Base-by-base conservation (phyloP, 148 eudicot genomes). In the Camellia sinensis region DNA sequence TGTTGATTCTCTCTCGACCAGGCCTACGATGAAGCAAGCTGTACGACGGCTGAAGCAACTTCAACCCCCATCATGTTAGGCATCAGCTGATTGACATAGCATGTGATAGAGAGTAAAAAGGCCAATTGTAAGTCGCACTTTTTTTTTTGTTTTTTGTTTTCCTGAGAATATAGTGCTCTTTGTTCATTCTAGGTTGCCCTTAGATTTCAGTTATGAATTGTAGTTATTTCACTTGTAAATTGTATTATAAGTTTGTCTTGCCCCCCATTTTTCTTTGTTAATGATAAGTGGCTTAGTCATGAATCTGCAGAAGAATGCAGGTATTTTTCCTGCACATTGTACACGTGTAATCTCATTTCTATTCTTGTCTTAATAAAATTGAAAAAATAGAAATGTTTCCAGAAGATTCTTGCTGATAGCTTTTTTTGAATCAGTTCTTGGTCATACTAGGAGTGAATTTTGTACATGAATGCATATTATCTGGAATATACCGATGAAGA, bases 21-120 rank as follows among this genome's bases (percentile, higher is more conserved):
- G 91, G 80, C 89, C 91, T 41, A 86, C 88, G 1, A 89, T 89
- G 91, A 87, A 85, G 82, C 86, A 86, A 72, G 91, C 85, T 71
- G 91, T 89, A 12, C 60, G 85, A 64, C 77, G 88, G 82, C 71
- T 89, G 54, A 89, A 85, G 62, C 89, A 89, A 67, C 91, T 89
- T 48, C 89, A 87, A 78, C 91, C 91, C 5, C 88, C 89, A 52
- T 78, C 84, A 4, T 78, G 84, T 71, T 77, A 71, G 80, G 54
- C 59, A n/a, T 59, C n/a, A 9, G 29, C 59, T 14, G 71, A 62
- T 73, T 48, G 52, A 67, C 37, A 50, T 4, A 17, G 40, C 7
- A 48, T 48, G 6, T 5, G 19, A 50, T 74, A 66, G 82, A 65
- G 37, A 21, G 82, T 19, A 65, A 62, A 29, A 75, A 74, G 17